Conservation (phyloP, 148 eudicot species). For the Vaccinium vitisidaea region DNA sequence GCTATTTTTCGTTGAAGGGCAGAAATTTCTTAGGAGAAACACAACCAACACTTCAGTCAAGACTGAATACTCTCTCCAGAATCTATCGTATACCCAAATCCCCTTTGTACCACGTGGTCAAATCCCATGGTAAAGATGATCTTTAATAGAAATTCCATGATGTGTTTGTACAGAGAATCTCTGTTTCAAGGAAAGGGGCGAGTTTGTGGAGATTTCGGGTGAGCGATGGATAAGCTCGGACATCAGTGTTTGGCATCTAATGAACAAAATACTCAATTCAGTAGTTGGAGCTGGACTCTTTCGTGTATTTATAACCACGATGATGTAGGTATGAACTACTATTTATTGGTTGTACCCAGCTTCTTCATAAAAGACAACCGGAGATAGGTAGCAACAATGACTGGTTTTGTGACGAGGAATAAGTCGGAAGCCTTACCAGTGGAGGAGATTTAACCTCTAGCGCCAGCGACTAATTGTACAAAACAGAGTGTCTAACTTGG, state of each 20-base stretch:
- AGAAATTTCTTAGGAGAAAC: background rate
- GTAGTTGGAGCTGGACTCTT: too few relatives aligned
- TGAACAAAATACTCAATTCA: too few relatives aligned
- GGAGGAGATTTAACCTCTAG: background rate
- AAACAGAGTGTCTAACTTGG: background rate
- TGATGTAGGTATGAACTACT: too few relatives aligned
- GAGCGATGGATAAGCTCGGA: background rate
- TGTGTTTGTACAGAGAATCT: background rate
- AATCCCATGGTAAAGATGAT: background rate
- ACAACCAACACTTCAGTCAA: background rate
- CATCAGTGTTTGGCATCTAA: background rate
- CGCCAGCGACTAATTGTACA: background rate
- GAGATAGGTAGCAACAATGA: too few relatives aligned
- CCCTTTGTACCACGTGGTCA: background rate
- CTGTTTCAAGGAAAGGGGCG: conserved; percentile 12
- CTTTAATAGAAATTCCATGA: background rate
- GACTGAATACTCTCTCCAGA: background rate
- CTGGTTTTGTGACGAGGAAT: background rate
- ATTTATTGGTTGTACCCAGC: too few relatives aligned
- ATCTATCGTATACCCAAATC: background rate
- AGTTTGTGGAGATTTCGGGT: conserved; percentile 11
- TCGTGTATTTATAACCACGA: too few relatives aligned
- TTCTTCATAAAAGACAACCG: too few relatives aligned
- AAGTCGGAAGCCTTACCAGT: conserved; percentile 13
- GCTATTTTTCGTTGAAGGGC: background rate